These are phyloP conservation scores for Cicer cuneatum DNA, from an alignment of 306 rosid genomes.

Conservation along the genomic window DNA sequence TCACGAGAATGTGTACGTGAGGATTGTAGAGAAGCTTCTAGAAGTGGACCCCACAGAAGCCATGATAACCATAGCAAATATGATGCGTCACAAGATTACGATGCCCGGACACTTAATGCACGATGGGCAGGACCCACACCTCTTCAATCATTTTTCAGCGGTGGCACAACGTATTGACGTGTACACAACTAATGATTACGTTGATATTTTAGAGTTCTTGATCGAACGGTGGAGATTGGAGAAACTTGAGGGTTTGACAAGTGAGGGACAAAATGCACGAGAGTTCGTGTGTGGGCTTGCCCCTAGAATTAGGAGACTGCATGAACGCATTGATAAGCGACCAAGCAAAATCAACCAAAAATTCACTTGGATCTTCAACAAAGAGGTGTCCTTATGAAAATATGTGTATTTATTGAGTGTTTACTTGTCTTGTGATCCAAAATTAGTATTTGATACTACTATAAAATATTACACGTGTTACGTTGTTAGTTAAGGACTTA, in stretches of 20 bases:
- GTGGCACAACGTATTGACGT: slow-evolving; percentile 64
- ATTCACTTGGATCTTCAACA: slow-evolving; percentile 60
- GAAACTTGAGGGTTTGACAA: slow-evolving; percentile 54
- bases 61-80: slow-evolving; percentile 58
- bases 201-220: slow-evolving; percentile 60
- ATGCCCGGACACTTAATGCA: slow-evolving; percentile 70
- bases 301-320: slow-evolving; percentile 58
- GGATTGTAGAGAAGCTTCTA: slow-evolving; percentile 67
- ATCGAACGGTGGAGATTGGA: slow-evolving; percentile 61
- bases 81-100: slow-evolving; percentile 59
- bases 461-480: no score
- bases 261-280: slow-evolving; percentile 54
- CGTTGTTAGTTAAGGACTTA: no score
- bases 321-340: slow-evolving; percentile 55
- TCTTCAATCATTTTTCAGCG: slow-evolving; percentile 56
- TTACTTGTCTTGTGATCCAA: neutral
- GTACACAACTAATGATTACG: slow-evolving; percentile 59
- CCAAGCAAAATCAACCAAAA: slow-evolving; percentile 48
- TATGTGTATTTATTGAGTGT: neutral
- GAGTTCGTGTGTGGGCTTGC: slow-evolving; percentile 63
- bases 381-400: neutral
- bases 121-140: slow-evolving; percentile 56
- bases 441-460: no score
- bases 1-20: slow-evolving; percentile 60
- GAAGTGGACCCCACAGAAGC: slow-evolving; percentile 63